Base-by-base conservation (phyloP, 768 basidiomycete genomes). In the Infundibulicybe gibba region DNA sequence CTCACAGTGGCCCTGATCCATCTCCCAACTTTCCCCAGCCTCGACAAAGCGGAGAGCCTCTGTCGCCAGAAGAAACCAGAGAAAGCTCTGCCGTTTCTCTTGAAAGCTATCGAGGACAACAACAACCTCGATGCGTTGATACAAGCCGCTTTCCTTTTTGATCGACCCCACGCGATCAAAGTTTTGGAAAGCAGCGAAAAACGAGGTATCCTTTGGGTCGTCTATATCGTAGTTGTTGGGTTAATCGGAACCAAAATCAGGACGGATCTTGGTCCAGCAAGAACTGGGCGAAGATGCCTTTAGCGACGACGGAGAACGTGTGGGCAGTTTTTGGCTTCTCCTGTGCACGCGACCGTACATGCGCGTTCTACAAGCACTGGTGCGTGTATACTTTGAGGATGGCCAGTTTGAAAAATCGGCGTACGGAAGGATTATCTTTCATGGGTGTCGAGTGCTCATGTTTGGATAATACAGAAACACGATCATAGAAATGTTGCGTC, bases 271-370 rank as follows among this genome's bases (percentile, higher is more conserved):
- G 4, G 43, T 74, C 35, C 59, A 64, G 20, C 44, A 50, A 9
- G 47, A 49, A 15, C 51, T 72, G 2, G 67, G 71, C 2, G 41
- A 57, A 1, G 52, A 63, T 11, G 67, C 61, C 45, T 75, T 77
- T 48, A 62, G 69, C n/a, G 69, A 70, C 43, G 54, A 54, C n/a
- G 54, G 65, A 5, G 51, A 58, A 6, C 43, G 57, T 19, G 67
- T 68, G 5, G 71, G 70, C 8, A 50, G 55, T 5, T 76, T 72
- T 51, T 69, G 66, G 65, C 49, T 49, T 13, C 55, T 73, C 6
- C 37, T 69, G 6, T 63, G 67, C 49, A 72, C 74, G 6, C 61
- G 73, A 0, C 75, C 72, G 6, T 75, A 76, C 51, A 74, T 75
- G 69, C 69, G 73, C 8, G 60, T 74, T 6, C 56, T 74, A 6